Evolutionary conservation across 2,329 filamentous ascomycete genomes (phyloP).

Genomic region (Acephala macrosclerotiorum): DNA sequence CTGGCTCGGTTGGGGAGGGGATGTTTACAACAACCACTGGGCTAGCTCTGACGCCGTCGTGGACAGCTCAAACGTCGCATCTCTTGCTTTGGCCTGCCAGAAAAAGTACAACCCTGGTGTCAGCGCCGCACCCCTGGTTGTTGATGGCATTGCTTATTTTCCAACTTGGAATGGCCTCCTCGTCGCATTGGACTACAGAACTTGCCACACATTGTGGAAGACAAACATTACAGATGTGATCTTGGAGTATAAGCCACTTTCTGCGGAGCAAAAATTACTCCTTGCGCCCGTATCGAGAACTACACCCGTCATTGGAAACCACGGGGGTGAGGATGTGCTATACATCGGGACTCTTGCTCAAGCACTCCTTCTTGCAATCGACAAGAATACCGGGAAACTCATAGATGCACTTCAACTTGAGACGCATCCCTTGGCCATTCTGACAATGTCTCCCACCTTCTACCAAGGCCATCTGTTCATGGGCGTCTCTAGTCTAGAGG

Average conservation of each 20-base stretch:
- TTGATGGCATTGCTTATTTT: slow-evolving; percentile 37
- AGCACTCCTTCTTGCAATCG: neutral
- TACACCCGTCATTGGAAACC: neutral
- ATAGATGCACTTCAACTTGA: slow-evolving; percentile 1
- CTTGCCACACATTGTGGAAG: slow-evolving; percentile 40
- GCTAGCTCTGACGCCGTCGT: slow-evolving; percentile 19
- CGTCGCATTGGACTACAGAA: slow-evolving; percentile 43
- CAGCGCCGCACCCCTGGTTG: slow-evolving; percentile 26
- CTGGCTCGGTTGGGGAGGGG: slow-evolving; percentile 26
- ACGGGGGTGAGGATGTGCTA: neutral
- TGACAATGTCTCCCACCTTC: neutral
- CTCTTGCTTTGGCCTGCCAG: slow-evolving; percentile 16
- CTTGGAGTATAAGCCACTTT: neutral
- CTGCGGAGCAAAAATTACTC: neutral
- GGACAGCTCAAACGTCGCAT: slow-evolving; percentile 18
- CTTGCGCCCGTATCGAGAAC: neutral
- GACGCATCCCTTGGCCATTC: neutral
- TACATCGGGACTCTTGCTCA: neutral
- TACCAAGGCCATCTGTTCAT: neutral
- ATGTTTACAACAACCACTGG: slow-evolving; percentile 23
- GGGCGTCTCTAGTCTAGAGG: neutral
- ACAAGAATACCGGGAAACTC: neutral
- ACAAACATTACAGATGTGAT: slow-evolving; percentile 43
- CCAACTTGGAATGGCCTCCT: slow-evolving; percentile 45
- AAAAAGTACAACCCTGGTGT: slow-evolving; percentile 11